These are phyloP conservation scores for Mucor indicus DNA, from an alignment of 371 early-diverging fungal species.

Conservation along the genomic window DNA sequence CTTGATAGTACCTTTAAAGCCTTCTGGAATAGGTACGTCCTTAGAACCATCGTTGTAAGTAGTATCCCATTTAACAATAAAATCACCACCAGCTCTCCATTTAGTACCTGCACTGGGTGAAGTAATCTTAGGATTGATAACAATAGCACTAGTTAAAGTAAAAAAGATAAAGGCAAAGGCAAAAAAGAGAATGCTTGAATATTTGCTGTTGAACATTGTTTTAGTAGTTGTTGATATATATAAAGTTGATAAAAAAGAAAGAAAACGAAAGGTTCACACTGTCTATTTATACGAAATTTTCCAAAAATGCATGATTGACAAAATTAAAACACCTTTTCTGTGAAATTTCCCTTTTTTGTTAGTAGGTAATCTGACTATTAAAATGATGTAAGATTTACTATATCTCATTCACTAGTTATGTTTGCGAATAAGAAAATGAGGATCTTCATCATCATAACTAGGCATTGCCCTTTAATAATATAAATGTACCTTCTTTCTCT, in stretches of 20 bases:
- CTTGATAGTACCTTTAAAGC: conserved; percentile 24
- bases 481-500: no score
- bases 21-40: conserved; percentile 21
- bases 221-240: no score
- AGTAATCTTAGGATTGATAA: conserved; percentile 21
- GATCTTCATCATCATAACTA: no score
- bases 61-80: conserved; percentile 22
- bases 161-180: conserved; percentile 12
- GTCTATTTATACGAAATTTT: no score
- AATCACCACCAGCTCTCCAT: conserved; percentile 26
- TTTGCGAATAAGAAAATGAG: no score
- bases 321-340: neutral
- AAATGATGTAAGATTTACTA: no score
- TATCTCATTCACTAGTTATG: no score
- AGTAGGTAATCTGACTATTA: no score
- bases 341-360: no score
- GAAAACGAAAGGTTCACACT: neutral
- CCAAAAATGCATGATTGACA: neutral
- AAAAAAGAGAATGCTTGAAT: conserved; percentile 2
- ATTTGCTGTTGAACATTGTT: conserved; percentile 16
- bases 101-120: conserved; percentile 18
- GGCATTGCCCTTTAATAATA: no score
- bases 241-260: neutral
- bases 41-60: conserved; percentile 10
- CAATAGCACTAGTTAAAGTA: conserved; percentile 15